These are phyloP conservation scores for Tetrahymena elliotti DNA, from an alignment of 73 alveolate species.

Conservation along the genomic window DNA sequence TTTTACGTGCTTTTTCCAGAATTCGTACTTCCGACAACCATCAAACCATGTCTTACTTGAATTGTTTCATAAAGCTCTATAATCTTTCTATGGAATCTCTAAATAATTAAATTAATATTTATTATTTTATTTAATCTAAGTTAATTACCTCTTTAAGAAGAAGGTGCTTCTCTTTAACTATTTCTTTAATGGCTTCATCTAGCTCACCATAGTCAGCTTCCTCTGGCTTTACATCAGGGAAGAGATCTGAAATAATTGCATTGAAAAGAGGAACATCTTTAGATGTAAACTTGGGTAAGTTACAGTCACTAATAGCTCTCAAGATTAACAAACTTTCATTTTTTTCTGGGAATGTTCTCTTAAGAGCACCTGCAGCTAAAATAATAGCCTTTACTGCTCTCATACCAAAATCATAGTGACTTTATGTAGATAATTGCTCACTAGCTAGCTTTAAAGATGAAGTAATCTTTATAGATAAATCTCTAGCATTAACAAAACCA, in stretches of 20 bases:
- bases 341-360: conserved; percentile 68
- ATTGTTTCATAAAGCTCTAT: conserved; percentile 91
- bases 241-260: conserved; percentile 88
- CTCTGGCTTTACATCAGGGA: conserved; percentile 86
- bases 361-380: conserved; percentile 95
- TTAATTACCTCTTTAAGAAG: neutral
- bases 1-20: conserved; percentile 89
- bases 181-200: conserved; percentile 55
- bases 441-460: conserved; percentile 81
- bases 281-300: conserved; percentile 89
- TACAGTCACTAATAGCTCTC: conserved; percentile 93
- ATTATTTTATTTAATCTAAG: neutral
- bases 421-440: conserved; percentile 85
- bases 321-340: conserved; percentile 81
- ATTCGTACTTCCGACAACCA: conserved; percentile 96
- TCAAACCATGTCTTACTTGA: conserved; percentile 95
- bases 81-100: conserved; percentile 73
- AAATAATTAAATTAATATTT: conserved; percentile 31
- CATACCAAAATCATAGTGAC: conserved; percentile 98
- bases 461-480: conserved; percentile 76
- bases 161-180: conserved; percentile 48
- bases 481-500: conserved; percentile 92
- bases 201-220: conserved; percentile 69
- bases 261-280: conserved; percentile 93
- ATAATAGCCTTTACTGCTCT: conserved; percentile 94